Evolutionary conservation across 345 rosid species (phyloP).

Genomic region (Eucalyptus polyanthemos): DNA sequence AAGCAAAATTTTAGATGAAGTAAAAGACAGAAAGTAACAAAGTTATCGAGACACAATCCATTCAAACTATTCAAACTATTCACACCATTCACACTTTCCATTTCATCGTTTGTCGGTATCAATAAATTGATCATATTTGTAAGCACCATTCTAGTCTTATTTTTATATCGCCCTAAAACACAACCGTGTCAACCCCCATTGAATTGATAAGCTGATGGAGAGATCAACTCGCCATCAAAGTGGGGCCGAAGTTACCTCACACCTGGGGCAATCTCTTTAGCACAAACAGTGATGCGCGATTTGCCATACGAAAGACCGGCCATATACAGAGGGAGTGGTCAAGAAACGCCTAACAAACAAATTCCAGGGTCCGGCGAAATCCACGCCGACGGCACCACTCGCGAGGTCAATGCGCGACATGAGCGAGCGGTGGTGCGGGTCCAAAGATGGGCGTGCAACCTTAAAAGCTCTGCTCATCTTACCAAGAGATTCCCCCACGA

Average conservation of each 20-base stretch:
- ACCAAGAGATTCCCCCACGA: not conserved
- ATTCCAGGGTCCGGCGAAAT: not conserved
- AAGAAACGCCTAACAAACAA: not conserved
- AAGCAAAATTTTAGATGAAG: not conserved
- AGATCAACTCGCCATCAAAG: not conserved
- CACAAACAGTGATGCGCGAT: not conserved
- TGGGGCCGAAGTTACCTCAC: not conserved
- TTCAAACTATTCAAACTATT: no score
- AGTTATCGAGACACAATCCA: no score
- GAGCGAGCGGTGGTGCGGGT: not conserved
- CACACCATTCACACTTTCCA: no score
- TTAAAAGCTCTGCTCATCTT: not conserved
- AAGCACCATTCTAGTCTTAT: not conserved
- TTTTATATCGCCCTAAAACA: not conserved
- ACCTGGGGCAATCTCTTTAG: not conserved
- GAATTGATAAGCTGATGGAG: not conserved
- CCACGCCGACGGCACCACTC: not conserved
- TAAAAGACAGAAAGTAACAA: no score
- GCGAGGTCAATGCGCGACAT: not conserved
- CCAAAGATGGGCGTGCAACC: not conserved
- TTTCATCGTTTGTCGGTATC: no score
- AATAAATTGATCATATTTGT: no score
- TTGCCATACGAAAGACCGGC: not conserved
- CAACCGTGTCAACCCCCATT: not conserved
- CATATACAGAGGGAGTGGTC: rapidly evolving